Base-by-base conservation (phyloP, 73 alveolate species). In the Paramecium tetraurelia region DNA sequence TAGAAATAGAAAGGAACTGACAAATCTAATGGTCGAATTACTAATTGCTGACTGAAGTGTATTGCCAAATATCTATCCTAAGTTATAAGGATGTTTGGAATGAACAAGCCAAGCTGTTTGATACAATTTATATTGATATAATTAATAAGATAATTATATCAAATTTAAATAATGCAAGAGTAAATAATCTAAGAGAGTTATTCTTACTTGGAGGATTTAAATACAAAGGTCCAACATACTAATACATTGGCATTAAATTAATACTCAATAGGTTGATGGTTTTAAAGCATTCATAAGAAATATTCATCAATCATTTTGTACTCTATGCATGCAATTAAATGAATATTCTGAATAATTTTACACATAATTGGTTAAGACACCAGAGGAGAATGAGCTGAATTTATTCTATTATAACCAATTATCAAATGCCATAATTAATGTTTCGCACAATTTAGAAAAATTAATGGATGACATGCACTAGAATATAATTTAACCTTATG, bases 31-130 rank as follows among this genome's bases (percentile, higher is more conserved):
- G 95, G 97, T 94, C 44, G 93, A 94, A 59, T 93, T 98, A 27
- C 93, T 96, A 68, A 95, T 96, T 92, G 97, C 98, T 53, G 92
- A 93, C 50, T 97, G 97, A 84, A 98, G 99, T 84, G 98, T 92
- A 41, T 86, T 95, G 77, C 99, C 99, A 68, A 86, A 95, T 88
- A 95, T 95, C 93, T 90, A 89, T 44, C 89, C 83, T 35, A 27
- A 63, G 22, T 86, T 86, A 41, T 77, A 63, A 20, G 53, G 89
- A 36, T 43, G 69, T 53, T 68, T 63, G 10, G 87, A 75, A 16
- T 63, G 35, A 2, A 69, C 69, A 21, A 75, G 87, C n/a, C 87
- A 75, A 75, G 68, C 87, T 10, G 87, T 75, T 75, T 35, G 87
- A 75, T 18, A 18, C 18, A 53, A 53, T 53, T 53, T 0, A 53